Evolutionary conservation across 306 rosid species (phyloP), one percentile per base, ranked within the genome.

Genomic region (Coriaria nepalensis): DNA sequence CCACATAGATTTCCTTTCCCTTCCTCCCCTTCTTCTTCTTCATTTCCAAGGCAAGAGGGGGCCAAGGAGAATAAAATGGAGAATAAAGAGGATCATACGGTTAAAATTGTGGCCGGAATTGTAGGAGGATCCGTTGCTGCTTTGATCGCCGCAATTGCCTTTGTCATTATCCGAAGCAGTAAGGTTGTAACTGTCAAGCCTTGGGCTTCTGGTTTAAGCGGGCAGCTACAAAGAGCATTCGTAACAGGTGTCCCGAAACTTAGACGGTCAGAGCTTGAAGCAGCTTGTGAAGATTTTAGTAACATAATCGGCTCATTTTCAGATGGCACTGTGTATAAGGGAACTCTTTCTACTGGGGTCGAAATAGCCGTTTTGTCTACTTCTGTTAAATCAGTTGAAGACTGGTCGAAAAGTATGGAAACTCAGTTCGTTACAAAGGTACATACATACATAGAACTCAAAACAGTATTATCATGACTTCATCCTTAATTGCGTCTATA

Each of bases 251-350:
- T 90, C 50, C 98, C 95, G 29, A 90, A 80, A 66, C 93, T 90
- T 33, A 73, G 71, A 43, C 52, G 93, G 56, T 71, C 70, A 33
- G 95, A 85, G 63, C 74, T 90, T 33, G 72, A 65, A 52, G 85
- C 61, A 65, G 95, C 98, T 44, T 90, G 95, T 61, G 98, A 90
- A 73, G 87, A 85, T 75, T 90, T 85, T 73, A 90, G 98, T 63
- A 90, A 90, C 70, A 75, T 85, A 33, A 79, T 90, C 35, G 94
- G 87, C 33, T 59, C 79, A 13, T 50, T 71, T 0, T 60, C 76
- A 5, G 69, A 73, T n/a, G 80, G 76, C 51, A 79, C 79, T 14
- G 67, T 90, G 13, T 90, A 90, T 42, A 90, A 90, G 56, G 97
- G 97, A 10, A 90, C 92, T 50, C 87, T 90, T 40, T 90, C 97